Evolutionary conservation across 1,139 yeast genomes (phyloP), one percentile per base, ranked within the genome.

Genomic region (Hyphopichia pseudoburtonii): DNA sequence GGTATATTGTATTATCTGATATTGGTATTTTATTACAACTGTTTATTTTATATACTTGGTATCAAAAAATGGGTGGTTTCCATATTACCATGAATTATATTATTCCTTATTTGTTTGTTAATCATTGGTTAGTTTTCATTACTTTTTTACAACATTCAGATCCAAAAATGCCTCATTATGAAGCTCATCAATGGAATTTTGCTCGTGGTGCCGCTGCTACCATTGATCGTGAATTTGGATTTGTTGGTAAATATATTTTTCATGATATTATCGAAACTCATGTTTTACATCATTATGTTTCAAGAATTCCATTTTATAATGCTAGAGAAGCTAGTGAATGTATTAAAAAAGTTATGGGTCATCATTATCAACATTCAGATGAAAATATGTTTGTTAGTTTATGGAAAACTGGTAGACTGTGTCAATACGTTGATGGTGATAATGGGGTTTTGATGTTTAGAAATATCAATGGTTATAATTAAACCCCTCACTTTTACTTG

Each of bases 181-280:
- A 71, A 42, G 71, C 74, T 40, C 50, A 58, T 30, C 79, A 77
- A 57, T 78, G 84, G 84, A 78, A 69, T 38, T 78, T 78, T 51
- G 82, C 82, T 28, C 70, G 82, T 60, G 84, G 84, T 52, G 84
- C 84, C 30, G 83, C 83, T 42, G 79, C 82, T 32, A 78, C 84
- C 35, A 76, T 78, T 43, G 84, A 78, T 53, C 66, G 84, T 57
- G 69, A 78, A 47, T 77, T 75, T 52, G 83, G 83, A n/a, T 75
- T 76, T 48, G 60, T 76, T 40, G 84, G 83, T 42, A 63, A 67
- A 52, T 67, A 71, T 60, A 66, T 77, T 47, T 77, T 78, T 74
- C 84, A 78, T 51, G 83, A 78, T 52, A 78, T 78, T 47, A 78
- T 78, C 49, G 84, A 78, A 56, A 78, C 84, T 34, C 84, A 78